Evolutionary conservation across 768 basidiomycete species (phyloP).

Genomic region (Fomitopsis serialis): DNA sequence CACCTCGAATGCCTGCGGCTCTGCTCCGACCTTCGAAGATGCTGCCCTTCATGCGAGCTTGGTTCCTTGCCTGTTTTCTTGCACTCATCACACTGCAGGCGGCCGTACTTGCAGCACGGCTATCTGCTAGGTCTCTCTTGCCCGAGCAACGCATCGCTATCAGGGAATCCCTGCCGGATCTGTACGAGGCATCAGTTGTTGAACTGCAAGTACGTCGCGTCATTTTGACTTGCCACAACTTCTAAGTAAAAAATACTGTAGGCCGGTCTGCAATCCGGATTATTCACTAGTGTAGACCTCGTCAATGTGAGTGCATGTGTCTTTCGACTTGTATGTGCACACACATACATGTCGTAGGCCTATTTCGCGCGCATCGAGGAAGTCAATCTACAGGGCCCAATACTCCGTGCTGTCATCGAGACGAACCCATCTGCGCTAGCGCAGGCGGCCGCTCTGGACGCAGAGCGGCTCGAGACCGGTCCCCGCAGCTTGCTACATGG

Average conservation of each 20-base stretch:
- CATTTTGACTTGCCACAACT: background rate
- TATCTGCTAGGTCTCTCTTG: background rate
- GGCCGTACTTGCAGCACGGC: background rate
- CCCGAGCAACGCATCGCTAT: background rate
- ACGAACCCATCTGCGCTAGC: conserved; percentile 45
- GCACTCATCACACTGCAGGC: background rate
- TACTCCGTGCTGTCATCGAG: conserved; percentile 54
- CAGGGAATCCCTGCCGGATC: conserved; percentile 34
- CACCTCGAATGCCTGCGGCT: background rate
- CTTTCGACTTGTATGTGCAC: background rate
- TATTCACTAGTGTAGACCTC: conserved; percentile 56
- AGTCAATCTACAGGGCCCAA: conserved; percentile 54
- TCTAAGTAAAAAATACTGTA: conserved; percentile 18
- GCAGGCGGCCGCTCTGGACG: conserved; percentile 39
- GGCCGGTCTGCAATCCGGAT: conserved; percentile 41
- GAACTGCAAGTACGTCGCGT: conserved; percentile 31
- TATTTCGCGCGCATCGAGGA: conserved; percentile 63
- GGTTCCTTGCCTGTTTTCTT: background rate
- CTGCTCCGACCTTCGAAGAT: background rate
- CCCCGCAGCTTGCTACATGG: conserved; percentile 28
- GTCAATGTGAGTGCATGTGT: conserved; percentile 41
- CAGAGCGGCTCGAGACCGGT: conserved; percentile 16
- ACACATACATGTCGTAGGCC: conserved; percentile 34
- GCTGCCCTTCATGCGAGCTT: background rate
- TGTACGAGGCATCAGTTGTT: conserved; percentile 54